These are phyloP conservation scores for Hypoxylon lenormandii DNA, from an alignment of 495 filamentous ascomycete genomes.

Conservation along the genomic window DNA sequence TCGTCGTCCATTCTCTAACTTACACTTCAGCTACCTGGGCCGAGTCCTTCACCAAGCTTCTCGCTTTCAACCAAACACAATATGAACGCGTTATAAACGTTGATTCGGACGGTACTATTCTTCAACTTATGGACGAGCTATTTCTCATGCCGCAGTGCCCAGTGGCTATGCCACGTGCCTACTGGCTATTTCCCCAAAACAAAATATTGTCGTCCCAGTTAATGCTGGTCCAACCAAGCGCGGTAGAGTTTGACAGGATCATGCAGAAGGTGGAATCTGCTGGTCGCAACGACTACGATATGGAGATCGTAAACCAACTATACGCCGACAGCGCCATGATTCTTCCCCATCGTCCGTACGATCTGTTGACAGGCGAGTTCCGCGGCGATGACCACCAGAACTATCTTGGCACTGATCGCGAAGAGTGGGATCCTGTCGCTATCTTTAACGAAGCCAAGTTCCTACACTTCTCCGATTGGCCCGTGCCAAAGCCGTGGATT, in stretches of 20 bases:
- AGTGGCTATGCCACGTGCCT: constrained; percentile 75
- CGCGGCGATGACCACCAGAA: constrained; percentile 66
- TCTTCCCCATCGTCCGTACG: constrained; percentile 80
- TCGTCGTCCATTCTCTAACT: constrained; percentile 28
- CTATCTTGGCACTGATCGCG: constrained; percentile 72
- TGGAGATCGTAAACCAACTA: constrained; percentile 80
- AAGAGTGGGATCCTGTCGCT: constrained; percentile 75
- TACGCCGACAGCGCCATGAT: constrained; percentile 75
- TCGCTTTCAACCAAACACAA: constrained; percentile 75
- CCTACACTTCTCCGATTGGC: constrained; percentile 85
- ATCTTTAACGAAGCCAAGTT: constrained; percentile 76
- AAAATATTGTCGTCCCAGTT: constrained; percentile 71
- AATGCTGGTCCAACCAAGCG: constrained; percentile 73
- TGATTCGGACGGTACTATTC: constrained; percentile 74
- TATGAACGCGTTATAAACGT: constrained; percentile 76
- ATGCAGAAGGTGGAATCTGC: constrained; percentile 60
- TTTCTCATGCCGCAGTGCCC: constrained; percentile 73
- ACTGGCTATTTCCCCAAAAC: constrained; percentile 71
- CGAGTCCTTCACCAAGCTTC: constrained; percentile 74
- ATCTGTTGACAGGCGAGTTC: constrained; percentile 78
- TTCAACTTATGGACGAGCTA: constrained; percentile 76
- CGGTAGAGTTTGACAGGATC: constrained; percentile 65
- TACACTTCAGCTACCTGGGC: constrained; percentile 65
- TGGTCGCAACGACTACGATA: constrained; percentile 67
- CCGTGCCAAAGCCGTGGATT: constrained; percentile 82